phyloP scores from a whole-genome alignment of 257 asterid genomes.

The Leonotis leonurus region DNA sequence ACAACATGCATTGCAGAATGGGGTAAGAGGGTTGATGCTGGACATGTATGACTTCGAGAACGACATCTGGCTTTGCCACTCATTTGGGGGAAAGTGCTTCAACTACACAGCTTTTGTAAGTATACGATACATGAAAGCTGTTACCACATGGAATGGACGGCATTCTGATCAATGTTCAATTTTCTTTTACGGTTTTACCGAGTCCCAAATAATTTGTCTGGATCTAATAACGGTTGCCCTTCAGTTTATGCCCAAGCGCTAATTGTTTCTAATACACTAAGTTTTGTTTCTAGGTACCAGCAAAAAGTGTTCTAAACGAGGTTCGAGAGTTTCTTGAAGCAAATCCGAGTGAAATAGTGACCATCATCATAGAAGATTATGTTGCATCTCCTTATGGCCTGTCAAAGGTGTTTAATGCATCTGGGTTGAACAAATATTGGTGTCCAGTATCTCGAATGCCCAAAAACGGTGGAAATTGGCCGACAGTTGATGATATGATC shows the following conservation, averaged over 20 bases:
- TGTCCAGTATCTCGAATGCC: slow-evolving; percentile 88
- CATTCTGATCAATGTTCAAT: background rate
- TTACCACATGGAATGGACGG: background rate
- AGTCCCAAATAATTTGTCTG: background rate
- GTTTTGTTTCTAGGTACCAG: slow-evolving; percentile 57
- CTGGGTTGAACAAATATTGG: slow-evolving; percentile 73
- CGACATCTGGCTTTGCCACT: slow-evolving; percentile 94
- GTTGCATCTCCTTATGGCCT: slow-evolving; percentile 74
- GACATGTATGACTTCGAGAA: slow-evolving; percentile 84
- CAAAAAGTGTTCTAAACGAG: slow-evolving; percentile 72
- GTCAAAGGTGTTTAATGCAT: slow-evolving; percentile 51
- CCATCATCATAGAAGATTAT: slow-evolving; percentile 81
- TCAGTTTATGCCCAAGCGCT: background rate
- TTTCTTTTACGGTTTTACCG: background rate
- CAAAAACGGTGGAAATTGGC: slow-evolving; percentile 79
- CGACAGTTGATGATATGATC: slow-evolving; percentile 79
- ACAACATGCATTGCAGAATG: slow-evolving; percentile 58
- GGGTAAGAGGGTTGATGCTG: slow-evolving; percentile 92
- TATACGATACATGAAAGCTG: background rate
- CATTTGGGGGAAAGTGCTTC: slow-evolving; percentile 77
- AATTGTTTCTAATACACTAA: slow-evolving; percentile 18
- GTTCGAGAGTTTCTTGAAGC: slow-evolving; percentile 62
- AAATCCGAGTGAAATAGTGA: slow-evolving; percentile 82
- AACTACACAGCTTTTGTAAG: slow-evolving; percentile 94
- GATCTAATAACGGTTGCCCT: background rate